Evolutionary conservation across 2,329 filamentous ascomycete species (phyloP), one percentile per base, ranked within the genome.

Genomic region (Talaromyces pinophilus): DNA sequence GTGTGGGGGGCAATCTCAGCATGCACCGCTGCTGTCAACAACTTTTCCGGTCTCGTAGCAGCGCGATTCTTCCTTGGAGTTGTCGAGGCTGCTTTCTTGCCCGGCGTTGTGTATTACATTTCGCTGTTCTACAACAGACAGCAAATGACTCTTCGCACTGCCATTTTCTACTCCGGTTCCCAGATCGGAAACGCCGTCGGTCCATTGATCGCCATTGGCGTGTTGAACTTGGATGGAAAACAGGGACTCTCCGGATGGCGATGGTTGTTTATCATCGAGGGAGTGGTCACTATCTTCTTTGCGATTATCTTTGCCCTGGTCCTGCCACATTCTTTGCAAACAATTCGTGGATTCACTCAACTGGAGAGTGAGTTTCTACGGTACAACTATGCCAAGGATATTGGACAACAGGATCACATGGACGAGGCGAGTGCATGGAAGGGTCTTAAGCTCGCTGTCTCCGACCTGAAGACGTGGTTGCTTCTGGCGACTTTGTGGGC

Each of bases 61-160:
- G 55, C 66, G 10, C 63, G 63, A 40, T 67, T 65, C 50, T 67
- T 91, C 1, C 81, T 92, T 3, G 90, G 90, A 46, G 68, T 88
- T 2, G 82, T 91, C 30, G 89, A 92, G 73, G 85, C 76, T 30
- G 78, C 88, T 0, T 90, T 88, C 78, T 91, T 90, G 76, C 88
- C 88, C 0, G 85, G 85, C 67, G 87, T 85, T 62, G 87, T 89
- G 0, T 91, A 90, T 72, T 79, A 91, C 5, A 83, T 91, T 30
- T 88, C 85, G 69, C 90, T 87, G 13, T 91, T 87, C 88, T 90
- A 89, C 72, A 88, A 87, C 0, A 62, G 72, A 15, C 40, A 64
- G 60, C 70, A 75, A 69, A 67, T 71, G 35, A 68, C 68, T 19
- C 38, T 64, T 44, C 55, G 66, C 7, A 65, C 59, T 17, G 63